A percentile compares a stretch with the other conserved stretches of the same genome.
These are phyloP conservation scores for Penicillium decumbens DNA, from an alignment of 2,329 filamentous ascomycete genomes.

Conservation along the genomic window DNA sequence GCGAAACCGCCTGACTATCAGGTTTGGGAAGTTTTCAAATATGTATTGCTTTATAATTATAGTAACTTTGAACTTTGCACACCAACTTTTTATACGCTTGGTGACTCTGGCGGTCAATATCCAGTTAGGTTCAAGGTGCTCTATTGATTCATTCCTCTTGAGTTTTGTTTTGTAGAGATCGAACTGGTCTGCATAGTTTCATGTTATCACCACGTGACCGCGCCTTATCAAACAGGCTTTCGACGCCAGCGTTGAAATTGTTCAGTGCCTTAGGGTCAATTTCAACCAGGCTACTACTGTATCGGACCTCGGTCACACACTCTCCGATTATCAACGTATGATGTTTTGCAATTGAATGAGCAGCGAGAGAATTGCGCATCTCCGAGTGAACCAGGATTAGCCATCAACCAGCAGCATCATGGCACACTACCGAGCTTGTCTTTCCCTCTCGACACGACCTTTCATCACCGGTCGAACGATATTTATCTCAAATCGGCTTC, in stretches of 20 bases:
- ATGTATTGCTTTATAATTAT: background rate
- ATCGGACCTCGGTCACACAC: background rate
- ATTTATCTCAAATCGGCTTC: conserved; percentile 11
- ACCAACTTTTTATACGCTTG: background rate
- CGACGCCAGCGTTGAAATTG: background rate
- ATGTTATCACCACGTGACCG: conserved; percentile 19
- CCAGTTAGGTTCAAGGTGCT: background rate
- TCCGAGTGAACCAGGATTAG: conserved; percentile 14
- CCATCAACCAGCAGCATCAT: conserved; percentile 8
- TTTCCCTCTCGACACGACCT: conserved; percentile 9
- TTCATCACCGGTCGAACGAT: conserved; percentile 15
- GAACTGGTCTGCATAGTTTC: background rate
- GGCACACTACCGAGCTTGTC: conserved; percentile 11
- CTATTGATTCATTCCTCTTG: too few relatives aligned
- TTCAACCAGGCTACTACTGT: background rate
- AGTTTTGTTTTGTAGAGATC: background rate
- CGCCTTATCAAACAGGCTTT: conserved; percentile 7
- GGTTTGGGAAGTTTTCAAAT: background rate
- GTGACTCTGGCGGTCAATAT: background rate
- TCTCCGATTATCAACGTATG: background rate
- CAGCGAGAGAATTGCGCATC: background rate
- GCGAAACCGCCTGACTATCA: background rate
- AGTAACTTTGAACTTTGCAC: background rate
- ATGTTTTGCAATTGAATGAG: background rate
- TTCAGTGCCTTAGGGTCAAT: background rate